Evolutionary conservation across 768 basidiomycete genomes (phyloP).

Genomic region (Calocera cornea): DNA sequence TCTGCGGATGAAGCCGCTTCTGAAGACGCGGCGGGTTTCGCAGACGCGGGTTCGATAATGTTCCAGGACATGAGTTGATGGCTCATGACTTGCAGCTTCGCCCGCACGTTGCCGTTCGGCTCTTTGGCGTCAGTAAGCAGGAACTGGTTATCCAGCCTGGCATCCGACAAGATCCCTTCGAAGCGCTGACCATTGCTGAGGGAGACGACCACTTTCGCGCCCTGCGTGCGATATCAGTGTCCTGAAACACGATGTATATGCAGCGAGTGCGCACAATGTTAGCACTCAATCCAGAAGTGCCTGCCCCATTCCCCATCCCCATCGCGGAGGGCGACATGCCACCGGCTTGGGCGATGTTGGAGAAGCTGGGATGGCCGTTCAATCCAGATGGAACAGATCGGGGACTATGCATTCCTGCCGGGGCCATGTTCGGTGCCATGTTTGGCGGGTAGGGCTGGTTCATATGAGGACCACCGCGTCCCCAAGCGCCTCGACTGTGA

Average conservation of each 20-base stretch:
- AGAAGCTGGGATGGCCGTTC: neutral
- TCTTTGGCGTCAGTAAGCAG: neutral
- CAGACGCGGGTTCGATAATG: neutral
- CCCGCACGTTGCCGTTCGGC: neutral
- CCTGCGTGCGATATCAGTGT: neutral
- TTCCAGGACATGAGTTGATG: neutral
- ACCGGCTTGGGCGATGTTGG: neutral
- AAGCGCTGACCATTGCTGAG: neutral
- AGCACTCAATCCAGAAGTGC: neutral
- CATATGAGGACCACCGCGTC: constrained; percentile 2
- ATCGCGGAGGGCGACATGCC: neutral
- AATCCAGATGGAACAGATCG: neutral
- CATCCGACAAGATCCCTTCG: neutral
- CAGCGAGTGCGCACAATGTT: neutral
- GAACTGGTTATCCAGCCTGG: neutral
- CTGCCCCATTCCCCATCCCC: neutral
- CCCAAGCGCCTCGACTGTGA: neutral
- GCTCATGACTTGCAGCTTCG: neutral
- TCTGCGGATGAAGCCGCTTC: neutral
- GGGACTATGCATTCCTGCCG: neutral
- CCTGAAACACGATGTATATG: neutral
- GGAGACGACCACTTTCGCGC: neutral
- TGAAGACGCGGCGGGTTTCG: neutral
- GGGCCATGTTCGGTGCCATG: neutral
- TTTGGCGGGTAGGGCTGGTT: neutral